phyloP scores from a whole-genome alignment of 179 eudicot genomes.

The Camellia oleifera region DNA sequence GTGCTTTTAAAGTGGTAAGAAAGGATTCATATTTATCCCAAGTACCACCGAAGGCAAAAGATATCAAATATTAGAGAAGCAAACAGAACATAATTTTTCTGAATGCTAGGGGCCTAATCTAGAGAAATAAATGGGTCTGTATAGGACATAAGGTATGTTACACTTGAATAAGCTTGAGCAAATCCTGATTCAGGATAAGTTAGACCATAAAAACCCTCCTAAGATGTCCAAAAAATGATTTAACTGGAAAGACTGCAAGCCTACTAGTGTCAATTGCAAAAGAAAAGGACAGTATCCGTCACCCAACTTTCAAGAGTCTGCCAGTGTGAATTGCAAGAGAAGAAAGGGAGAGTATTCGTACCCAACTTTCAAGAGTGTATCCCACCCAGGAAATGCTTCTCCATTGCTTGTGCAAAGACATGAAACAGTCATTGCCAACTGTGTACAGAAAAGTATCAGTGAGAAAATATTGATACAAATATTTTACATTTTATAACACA shows the following conservation, averaged over 20 bases:
- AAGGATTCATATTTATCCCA: neutral
- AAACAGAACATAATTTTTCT: neutral
- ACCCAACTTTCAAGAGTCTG: slow-evolving; percentile 63
- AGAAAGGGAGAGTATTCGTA: slow-evolving; percentile 30
- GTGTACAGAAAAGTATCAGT: slow-evolving; percentile 29
- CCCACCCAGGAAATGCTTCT: slow-evolving; percentile 85
- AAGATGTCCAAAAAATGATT: neutral
- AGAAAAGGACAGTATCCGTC: slow-evolving; percentile 20
- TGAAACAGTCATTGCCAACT: slow-evolving; percentile 75
- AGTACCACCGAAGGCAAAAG: neutral
- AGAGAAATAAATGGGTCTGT: neutral
- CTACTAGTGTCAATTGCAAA: neutral
- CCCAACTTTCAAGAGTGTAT: slow-evolving; percentile 78
- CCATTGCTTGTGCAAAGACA: slow-evolving; percentile 82
- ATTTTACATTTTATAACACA: neutral
- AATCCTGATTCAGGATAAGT: neutral
- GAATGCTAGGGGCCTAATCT: neutral
- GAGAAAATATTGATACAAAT: neutral
- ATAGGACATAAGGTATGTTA: neutral
- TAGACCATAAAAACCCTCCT: neutral
- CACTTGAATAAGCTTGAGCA: neutral
- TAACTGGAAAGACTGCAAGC: neutral
- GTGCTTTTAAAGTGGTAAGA: neutral
- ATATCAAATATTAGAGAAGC: neutral
- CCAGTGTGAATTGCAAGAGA: slow-evolving; percentile 6